These are phyloP conservation scores for Ramicandelaber brevisporus DNA, from an alignment of 192 early-diverging fungal genomes.

Conservation along the genomic window DNA sequence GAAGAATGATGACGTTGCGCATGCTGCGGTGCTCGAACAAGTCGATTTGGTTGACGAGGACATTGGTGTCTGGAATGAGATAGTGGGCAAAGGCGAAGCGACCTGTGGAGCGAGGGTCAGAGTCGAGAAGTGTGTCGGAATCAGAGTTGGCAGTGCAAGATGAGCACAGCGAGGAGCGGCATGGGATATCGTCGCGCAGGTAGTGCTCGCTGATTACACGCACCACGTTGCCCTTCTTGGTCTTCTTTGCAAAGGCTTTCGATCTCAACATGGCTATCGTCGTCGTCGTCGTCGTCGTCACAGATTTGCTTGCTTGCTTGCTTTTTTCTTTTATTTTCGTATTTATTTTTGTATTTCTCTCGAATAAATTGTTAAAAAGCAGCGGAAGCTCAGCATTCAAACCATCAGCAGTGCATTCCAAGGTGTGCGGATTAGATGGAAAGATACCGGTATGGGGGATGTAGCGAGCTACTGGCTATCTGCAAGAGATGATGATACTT, in stretches of 20 bases:
- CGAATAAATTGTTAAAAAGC: not conserved
- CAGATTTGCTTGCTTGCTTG: not conserved
- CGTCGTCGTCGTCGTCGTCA: too few species aligned
- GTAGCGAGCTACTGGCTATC: too few species aligned
- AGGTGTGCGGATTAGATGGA: too few species aligned
- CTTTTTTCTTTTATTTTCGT: not conserved
- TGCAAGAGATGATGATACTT: too few species aligned
- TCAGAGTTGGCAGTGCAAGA: too few species aligned
- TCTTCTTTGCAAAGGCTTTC: slow-evolving; percentile 75
- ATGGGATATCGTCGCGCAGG: slow-evolving; percentile 83
- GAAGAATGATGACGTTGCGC: slow-evolving; percentile 72
- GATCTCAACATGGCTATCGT: slow-evolving; percentile 48
- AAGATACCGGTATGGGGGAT: too few species aligned
- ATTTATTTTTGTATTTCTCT: not conserved
- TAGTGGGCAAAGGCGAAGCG: slow-evolving; percentile 31
- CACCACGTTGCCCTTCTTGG: slow-evolving; percentile 70
- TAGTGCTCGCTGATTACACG: slow-evolving; percentile 95
- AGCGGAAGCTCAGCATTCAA: too few species aligned
- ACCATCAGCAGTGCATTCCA: too few species aligned
- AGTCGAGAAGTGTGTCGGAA: slow-evolving; percentile 17
- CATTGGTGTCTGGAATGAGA: slow-evolving; percentile 89
- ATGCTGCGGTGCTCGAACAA: slow-evolving; percentile 72
- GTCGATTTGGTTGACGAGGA: slow-evolving; percentile 81
- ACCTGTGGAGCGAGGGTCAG: slow-evolving; percentile 20
- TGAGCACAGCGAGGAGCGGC: slow-evolving; percentile 17